phyloP scores from a whole-genome alignment of 176 grass and related monocot species.

The Pharus latifolius region DNA sequence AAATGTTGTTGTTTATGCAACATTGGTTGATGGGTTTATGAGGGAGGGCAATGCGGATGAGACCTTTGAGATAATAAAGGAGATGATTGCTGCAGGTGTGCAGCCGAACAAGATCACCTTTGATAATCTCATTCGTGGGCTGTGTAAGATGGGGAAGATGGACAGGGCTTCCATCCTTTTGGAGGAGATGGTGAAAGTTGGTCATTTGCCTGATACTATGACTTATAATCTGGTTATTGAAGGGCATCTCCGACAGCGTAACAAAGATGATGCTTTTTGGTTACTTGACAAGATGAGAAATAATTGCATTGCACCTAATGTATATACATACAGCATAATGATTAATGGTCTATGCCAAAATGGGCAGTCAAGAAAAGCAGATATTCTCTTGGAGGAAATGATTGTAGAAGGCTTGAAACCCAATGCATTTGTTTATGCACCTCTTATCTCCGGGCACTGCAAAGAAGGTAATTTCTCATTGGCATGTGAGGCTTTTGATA shows the following conservation, averaged over 20 bases:
- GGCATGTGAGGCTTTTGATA: slow-evolving; percentile 45
- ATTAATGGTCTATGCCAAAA: slow-evolving; percentile 53
- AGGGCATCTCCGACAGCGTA: slow-evolving; percentile 27
- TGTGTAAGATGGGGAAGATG: slow-evolving; percentile 49
- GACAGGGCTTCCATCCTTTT: slow-evolving; percentile 30
- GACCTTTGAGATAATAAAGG: slow-evolving; percentile 25
- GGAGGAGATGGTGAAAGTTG: slow-evolving; percentile 35
- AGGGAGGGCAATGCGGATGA: slow-evolving; percentile 45
- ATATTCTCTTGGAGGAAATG: slow-evolving; percentile 55
- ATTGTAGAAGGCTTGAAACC: slow-evolving; percentile 36
- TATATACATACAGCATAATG: slow-evolving; percentile 47
- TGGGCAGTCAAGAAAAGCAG: slow-evolving; percentile 33
- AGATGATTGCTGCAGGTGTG: slow-evolving; percentile 50
- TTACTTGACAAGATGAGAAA: slow-evolving; percentile 55
- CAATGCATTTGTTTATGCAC: slow-evolving; percentile 51
- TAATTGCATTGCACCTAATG: slow-evolving; percentile 25
- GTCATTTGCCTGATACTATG: slow-evolving; percentile 35
- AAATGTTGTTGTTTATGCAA: slow-evolving; percentile 41
- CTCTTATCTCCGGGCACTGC: slow-evolving; percentile 53
- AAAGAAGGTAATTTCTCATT: slow-evolving; percentile 45
- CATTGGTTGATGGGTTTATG: slow-evolving; percentile 61
- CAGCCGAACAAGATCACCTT: slow-evolving; percentile 46
- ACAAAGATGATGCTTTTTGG: slow-evolving; percentile 26
- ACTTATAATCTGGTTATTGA: slow-evolving; percentile 61
- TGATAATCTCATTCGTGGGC: slow-evolving; percentile 49